Base-by-base conservation (phyloP, 495 filamentous ascomycete genomes). In the Thermothielavioides terrestris region DNA sequence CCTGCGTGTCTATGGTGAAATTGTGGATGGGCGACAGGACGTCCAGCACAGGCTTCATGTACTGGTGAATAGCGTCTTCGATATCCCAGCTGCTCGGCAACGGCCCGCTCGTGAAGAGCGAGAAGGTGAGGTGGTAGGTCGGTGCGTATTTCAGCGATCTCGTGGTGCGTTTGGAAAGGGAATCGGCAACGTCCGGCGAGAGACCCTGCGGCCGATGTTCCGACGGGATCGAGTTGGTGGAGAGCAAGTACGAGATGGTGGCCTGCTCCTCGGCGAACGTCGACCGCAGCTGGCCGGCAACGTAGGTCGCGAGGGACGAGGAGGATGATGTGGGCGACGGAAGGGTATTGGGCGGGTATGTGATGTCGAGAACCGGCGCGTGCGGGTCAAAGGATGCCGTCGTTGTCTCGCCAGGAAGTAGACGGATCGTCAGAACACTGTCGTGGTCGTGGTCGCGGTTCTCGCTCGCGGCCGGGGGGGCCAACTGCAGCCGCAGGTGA, bases 121-220 rank as follows among this genome's bases (percentile, higher is more conserved):
- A 97, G 62, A 98, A 94, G 3, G 92, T 94, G 2, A 98, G 70
- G 60, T 98, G 92, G 62, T 98, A 98, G 8, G 88, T 95, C 15
- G 91, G 81, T 12, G 91, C 83, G 62, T 95, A 95, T 62, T 91
- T 94, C 56, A 96, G 75, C 3, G 90, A 87, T 44, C 89, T 71
- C 2, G 87, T 87, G 48, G 85, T 83, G 48, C 71, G 71, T 59
- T 78, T 78, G 9, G 72, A 63, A 1, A 80, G 61, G 6, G 75
- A 64, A 20, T 75, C 71, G 46, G 67, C 62, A 4, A 66, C 52
- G 30, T 72, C 66, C 46, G 69, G 64, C 2, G 70, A 54, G 3
- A 74, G 50, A 8, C 64, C 65, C 20, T 69, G 68, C 0, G 72
- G 68, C 17, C 70, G 63, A 47, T 71, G 67, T 4, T 77, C 74